Conservation (phyloP, 1,284 basidiomycete genomes). For the Fistulinella staudtii region DNA sequence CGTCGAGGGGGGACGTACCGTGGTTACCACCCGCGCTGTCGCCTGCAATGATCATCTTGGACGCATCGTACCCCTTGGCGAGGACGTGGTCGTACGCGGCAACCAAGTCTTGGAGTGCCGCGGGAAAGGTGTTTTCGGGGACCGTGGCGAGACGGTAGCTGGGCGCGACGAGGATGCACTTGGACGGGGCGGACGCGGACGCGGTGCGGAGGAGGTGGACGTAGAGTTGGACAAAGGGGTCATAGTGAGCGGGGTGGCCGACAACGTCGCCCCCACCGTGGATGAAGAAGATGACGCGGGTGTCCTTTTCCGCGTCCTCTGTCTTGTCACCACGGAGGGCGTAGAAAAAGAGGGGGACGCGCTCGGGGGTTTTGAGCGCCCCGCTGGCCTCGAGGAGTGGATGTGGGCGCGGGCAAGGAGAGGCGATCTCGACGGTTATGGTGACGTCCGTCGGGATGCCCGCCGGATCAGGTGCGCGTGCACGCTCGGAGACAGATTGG, state of each 20-base stretch:
- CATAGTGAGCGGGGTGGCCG: slow-evolving; percentile 16
- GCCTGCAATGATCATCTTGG: slow-evolving; percentile 21
- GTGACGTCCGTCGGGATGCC: slow-evolving; percentile 17
- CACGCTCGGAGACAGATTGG: slow-evolving; percentile 21
- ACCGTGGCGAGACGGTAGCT: slow-evolving; percentile 24
- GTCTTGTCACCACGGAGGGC: not conserved
- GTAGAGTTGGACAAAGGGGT: slow-evolving; percentile 7
- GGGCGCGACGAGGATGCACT: slow-evolving; percentile 18
- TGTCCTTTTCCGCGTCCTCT: not conserved
- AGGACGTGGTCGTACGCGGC: slow-evolving; percentile 26
- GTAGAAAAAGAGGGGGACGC: slow-evolving; percentile 22
- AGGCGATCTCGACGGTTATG: slow-evolving; percentile 18
- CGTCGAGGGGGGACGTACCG: slow-evolving; percentile 8
- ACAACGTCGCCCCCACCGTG: slow-evolving; percentile 23
- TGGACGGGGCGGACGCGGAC: slow-evolving; percentile 3
- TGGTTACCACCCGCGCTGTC: slow-evolving; percentile 28
- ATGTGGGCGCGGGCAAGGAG: slow-evolving; percentile 10
- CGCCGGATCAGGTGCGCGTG: slow-evolving; percentile 3
- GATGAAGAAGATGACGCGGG: slow-evolving; percentile 22
- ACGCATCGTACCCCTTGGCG: slow-evolving; percentile 15
- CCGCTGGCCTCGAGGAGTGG: slow-evolving; percentile 7
- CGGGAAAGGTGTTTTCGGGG: slow-evolving; percentile 26
- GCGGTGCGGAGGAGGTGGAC: slow-evolving; percentile 14
- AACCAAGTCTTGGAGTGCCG: slow-evolving; percentile 21
- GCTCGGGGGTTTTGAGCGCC: slow-evolving; percentile 16